Evolutionary conservation across 2,329 filamentous ascomycete genomes (phyloP).

Genomic region (Diaporthe amygdali): DNA sequence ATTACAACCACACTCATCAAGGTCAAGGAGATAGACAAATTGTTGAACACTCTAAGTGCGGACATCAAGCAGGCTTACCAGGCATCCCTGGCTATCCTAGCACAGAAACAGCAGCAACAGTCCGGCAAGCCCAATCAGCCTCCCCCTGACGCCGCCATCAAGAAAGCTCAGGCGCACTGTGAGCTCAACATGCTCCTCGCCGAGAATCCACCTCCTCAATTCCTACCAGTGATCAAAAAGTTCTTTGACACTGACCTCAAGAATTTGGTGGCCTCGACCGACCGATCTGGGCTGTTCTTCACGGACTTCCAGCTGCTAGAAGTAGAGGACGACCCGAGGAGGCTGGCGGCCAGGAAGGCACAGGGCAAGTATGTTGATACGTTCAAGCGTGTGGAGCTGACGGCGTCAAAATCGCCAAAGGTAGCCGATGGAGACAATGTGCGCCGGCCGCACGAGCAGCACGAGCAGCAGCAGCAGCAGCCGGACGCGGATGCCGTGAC

Average conservation of each 20-base stretch:
- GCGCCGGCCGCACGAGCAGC: slow-evolving; percentile 1
- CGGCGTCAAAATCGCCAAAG: slow-evolving; percentile 51
- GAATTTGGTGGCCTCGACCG: slow-evolving; percentile 62
- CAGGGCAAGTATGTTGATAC: slow-evolving; percentile 53
- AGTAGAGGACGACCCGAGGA: slow-evolving; percentile 61
- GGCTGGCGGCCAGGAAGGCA: slow-evolving; percentile 44
- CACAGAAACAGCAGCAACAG: slow-evolving; percentile 47
- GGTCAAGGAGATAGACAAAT: slow-evolving; percentile 65
- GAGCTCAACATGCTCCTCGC: slow-evolving; percentile 60
- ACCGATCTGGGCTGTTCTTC: slow-evolving; percentile 74
- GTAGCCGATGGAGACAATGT: background rate
- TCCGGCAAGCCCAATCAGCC: slow-evolving; percentile 42
- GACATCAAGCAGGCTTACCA: slow-evolving; percentile 60
- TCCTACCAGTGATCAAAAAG: slow-evolving; percentile 65
- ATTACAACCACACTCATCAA: slow-evolving; percentile 59
- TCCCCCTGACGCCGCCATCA: slow-evolving; percentile 47
- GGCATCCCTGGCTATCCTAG: slow-evolving; percentile 48
- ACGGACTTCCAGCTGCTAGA: slow-evolving; percentile 74
- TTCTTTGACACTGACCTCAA: slow-evolving; percentile 66
- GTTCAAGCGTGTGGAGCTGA: slow-evolving; percentile 65
- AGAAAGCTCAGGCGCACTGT: slow-evolving; percentile 51
- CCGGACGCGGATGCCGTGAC: slow-evolving; percentile 47
- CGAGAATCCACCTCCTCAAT: slow-evolving; percentile 49
- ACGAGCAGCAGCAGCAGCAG: slow-evolving; percentile 12
- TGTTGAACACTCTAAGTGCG: slow-evolving; percentile 55